Evolutionary conservation across 495 filamentous ascomycete species (phyloP), one percentile per base, ranked within the genome.

Genomic region (Viridothelium virens): DNA sequence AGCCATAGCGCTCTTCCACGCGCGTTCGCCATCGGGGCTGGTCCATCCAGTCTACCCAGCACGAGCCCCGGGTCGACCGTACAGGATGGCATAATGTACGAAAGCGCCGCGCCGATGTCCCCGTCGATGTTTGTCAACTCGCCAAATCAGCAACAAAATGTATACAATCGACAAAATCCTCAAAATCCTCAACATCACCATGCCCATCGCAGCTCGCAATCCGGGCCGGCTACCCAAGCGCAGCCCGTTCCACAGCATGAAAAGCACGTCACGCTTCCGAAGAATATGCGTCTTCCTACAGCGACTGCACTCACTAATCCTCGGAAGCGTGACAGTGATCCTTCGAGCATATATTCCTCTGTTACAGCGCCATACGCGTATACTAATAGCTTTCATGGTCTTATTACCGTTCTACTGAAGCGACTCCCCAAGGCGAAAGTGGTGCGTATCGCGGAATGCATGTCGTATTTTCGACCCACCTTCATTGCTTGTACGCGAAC

Each of bases 351-450:
- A 68, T 98, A 98, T 77, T 85, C 90, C 64, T 88, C 85, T 50
- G 91, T 98, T 70, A 90, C 87, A 62, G 85, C 91, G 70, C 91
- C 95, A 33, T 97, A 97, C 73, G 85, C 89, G 9, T 97, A 98
- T 72, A 91, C 91, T 1, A 84, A 81, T 64, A 90, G 91, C 50
- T 97, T 96, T 77, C 94, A 98, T 79, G 88, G 86, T 66, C 82
- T 98, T 56, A 92, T 89, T 64, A 84, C 84, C n/a, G 86, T 90
- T 68, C 82, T 97, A 12, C 85, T 90, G 73, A 84, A 84, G 33
- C 88, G 92, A 10, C 96, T 96, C 73, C 79, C 85, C 2, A 71
- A 79, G 12, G 83, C 84, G 44, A 88, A 89, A 71, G 86, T 85
- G 2, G 72, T 90, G 59, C 86, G 87, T 53, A 93, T 97, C 67